Evolutionary conservation across 306 rosid species (phyloP).

Genomic region (Trifolium subterraneum): DNA sequence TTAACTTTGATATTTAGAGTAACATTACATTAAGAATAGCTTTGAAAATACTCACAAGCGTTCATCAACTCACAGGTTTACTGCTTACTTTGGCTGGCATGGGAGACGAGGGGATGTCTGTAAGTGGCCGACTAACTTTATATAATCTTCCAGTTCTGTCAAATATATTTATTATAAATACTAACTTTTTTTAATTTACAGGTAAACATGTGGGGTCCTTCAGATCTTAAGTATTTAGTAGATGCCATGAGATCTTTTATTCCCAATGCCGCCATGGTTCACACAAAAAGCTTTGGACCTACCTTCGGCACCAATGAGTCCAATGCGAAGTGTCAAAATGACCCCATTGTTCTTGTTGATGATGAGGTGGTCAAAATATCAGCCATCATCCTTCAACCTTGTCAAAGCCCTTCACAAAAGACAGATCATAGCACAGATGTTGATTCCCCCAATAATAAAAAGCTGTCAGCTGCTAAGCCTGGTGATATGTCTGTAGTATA

Average conservation of each 20-base stretch:
- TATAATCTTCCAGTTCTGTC: constrained; percentile 22
- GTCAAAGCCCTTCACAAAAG: constrained; percentile 40
- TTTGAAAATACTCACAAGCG: constrained; percentile 33
- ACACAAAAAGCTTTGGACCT: constrained; percentile 89
- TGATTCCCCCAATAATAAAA: constrained; percentile 45
- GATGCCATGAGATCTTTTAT: constrained; percentile 89
- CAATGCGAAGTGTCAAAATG: constrained; percentile 41
- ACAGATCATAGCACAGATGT: constrained; percentile 39
- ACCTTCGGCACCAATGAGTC: constrained; percentile 40
- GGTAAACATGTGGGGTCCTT: constrained; percentile 92
- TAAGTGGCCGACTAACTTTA: constrained; percentile 51
- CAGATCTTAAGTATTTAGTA: constrained; percentile 81
- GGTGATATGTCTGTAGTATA: constrained; percentile 93
- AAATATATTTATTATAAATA: constrained; percentile 23
- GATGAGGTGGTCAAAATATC: constrained; percentile 92
- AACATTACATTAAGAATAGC: constrained; percentile 24
- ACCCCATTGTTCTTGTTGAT: constrained; percentile 76
- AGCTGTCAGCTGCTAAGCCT: constrained; percentile 52
- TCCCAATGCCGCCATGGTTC: constrained; percentile 94
- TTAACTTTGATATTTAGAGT: constrained; percentile 29
- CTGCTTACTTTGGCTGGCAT: constrained; percentile 93
- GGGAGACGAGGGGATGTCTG: constrained; percentile 91
- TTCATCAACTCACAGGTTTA: constrained; percentile 63
- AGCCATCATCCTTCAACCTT: constrained; percentile 68
- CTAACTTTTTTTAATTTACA: constrained; percentile 45